These are phyloP conservation scores for Dactylellina cionopaga DNA, from an alignment of 2,329 filamentous ascomycete species.

Conservation along the genomic window DNA sequence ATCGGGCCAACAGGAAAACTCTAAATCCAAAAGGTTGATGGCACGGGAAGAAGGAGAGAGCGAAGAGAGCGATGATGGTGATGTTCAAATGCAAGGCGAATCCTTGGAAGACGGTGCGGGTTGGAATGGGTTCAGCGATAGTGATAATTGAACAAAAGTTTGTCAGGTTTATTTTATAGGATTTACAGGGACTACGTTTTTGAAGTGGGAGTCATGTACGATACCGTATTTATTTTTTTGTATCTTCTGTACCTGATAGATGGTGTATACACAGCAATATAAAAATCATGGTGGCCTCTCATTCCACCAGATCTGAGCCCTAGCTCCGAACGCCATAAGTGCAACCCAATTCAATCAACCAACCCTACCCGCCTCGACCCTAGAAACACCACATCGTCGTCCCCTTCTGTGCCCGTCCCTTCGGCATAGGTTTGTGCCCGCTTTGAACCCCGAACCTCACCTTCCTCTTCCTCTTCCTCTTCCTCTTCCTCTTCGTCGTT, in stretches of 20 bases:
- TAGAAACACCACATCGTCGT: no score
- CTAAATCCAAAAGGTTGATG: constrained; percentile 20
- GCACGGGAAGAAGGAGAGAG: constrained; percentile 4
- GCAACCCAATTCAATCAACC: no score
- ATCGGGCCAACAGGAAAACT: background rate
- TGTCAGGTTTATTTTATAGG: background rate
- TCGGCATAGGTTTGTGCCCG: no score
- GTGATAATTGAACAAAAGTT: constrained; percentile 1
- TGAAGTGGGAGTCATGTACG: constrained; percentile 9
- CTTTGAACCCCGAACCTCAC: no score
- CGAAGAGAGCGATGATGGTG: constrained; percentile 24
- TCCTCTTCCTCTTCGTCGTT: no score
- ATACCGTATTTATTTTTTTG: constrained; percentile 3
- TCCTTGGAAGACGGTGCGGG: constrained; percentile 14
- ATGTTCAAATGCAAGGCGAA: constrained; percentile 38
- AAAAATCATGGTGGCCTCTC: background rate
- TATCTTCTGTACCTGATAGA: constrained; percentile 32
- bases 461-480: no score
- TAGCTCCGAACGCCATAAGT: no score
- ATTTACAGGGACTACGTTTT: background rate
- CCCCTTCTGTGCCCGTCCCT: no score
- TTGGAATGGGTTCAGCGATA: constrained; percentile 42
- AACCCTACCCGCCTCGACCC: no score
- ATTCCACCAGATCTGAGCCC: no score
- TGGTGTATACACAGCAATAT: constrained; percentile 19